Conservation (phyloP, 495 filamentous ascomycete species). For the Lasiosphaeriaceae sp. region DNA sequence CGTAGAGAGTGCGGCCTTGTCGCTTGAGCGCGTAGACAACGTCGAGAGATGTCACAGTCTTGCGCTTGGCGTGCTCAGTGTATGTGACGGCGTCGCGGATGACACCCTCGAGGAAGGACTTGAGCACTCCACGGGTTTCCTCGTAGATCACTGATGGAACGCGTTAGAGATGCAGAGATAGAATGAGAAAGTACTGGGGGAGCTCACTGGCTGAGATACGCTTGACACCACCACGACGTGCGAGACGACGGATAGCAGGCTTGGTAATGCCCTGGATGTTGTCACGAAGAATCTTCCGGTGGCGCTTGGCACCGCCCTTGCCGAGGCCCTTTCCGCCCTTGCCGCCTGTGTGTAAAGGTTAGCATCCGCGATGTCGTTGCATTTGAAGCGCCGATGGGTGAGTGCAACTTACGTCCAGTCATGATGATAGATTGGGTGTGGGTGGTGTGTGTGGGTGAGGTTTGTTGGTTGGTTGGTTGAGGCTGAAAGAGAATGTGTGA, state of each 20-base stretch:
- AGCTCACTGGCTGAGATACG: constrained; percentile 95
- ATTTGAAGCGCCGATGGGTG: constrained; percentile 15
- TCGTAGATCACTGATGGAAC: constrained; percentile 86
- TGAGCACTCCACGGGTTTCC: constrained; percentile 99
- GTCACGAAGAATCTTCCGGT: constrained; percentile 98
- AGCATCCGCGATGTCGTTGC: constrained; percentile 20
- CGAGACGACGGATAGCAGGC: constrained; percentile 99
- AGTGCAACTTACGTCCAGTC: constrained; percentile 87
- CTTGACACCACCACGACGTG: constrained; percentile 99
- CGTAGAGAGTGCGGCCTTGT: constrained; percentile 92
- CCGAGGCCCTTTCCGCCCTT: constrained; percentile 98
- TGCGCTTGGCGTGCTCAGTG: constrained; percentile 95
- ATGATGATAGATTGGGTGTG: constrained; percentile 49
- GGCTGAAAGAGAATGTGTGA: constrained; percentile 15
- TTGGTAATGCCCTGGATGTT: constrained; percentile 99
- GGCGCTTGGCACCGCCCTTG: constrained; percentile 82
- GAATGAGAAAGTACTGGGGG: background rate
- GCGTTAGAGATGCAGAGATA: constrained; percentile 28
- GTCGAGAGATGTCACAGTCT: constrained; percentile 93
- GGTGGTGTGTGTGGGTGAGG: constrained; percentile 13
- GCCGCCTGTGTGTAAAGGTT: constrained; percentile 54
- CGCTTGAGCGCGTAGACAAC: constrained; percentile 93
- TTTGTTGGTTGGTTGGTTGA: constrained; percentile 18
- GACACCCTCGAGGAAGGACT: constrained; percentile 99
- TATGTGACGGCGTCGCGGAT: constrained; percentile 99